Conservation (phyloP, 352 stramenopile genomes). For the Phytophthora fragariaefolia region DNA sequence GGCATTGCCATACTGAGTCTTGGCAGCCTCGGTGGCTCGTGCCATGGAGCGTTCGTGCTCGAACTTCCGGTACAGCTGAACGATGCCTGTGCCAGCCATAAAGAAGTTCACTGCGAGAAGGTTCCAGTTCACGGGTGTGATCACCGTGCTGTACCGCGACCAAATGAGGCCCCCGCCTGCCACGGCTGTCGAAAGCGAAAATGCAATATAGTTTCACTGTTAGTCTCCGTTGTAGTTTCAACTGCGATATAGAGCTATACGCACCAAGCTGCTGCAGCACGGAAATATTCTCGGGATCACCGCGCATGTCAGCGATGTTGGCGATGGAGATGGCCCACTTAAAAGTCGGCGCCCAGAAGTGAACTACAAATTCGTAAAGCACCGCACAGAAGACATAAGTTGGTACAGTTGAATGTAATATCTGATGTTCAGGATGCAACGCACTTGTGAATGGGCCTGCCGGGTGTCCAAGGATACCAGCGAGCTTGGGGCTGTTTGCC, state of each 20-base stretch:
- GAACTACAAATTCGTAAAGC: slow-evolving; percentile 42
- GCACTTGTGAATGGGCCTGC: slow-evolving; percentile 88
- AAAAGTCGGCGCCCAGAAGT: slow-evolving; percentile 91
- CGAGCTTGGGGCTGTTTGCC: slow-evolving; percentile 71
- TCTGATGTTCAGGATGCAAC: slow-evolving; percentile 1
- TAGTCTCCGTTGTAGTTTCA: background rate
- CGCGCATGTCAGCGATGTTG: slow-evolving; percentile 88
- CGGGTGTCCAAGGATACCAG: slow-evolving; percentile 68
- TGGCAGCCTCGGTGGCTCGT: slow-evolving; percentile 3
- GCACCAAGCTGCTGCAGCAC: slow-evolving; percentile 67
- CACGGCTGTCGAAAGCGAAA: slow-evolving; percentile 47
- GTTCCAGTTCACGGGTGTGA: slow-evolving; percentile 93
- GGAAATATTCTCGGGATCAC: slow-evolving; percentile 83
- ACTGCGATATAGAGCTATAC: background rate
- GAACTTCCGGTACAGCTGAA: slow-evolving; percentile 64
- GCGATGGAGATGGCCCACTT: slow-evolving; percentile 91
- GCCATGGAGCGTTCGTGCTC: slow-evolving; percentile 17
- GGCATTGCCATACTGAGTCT: background rate
- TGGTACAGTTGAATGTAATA: background rate
- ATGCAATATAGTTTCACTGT: background rate
- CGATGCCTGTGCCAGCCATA: slow-evolving; percentile 87
- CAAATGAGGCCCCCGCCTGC: slow-evolving; percentile 84
- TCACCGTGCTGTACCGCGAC: slow-evolving; percentile 89
- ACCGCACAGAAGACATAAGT: background rate
- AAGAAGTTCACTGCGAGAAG: slow-evolving; percentile 91